Evolutionary conservation across 2,329 filamentous ascomycete species (phyloP).

Genomic region (Alternaria solani): DNA sequence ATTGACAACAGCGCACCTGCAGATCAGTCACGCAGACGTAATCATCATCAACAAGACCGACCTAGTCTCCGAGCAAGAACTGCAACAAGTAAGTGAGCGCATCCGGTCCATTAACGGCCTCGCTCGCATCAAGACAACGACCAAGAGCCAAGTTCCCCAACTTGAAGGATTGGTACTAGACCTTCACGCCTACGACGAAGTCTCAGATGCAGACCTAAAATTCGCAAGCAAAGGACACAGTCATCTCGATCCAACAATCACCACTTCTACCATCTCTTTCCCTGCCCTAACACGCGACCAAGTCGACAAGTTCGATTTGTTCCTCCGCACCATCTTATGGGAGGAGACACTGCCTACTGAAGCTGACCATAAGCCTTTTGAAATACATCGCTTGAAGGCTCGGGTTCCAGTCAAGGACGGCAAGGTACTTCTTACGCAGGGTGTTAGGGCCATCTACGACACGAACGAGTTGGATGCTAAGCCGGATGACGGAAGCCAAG

Average conservation of each 20-base stretch:
- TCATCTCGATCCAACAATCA: slow-evolving; percentile 88
- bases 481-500: not conserved
- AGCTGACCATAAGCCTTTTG: slow-evolving; percentile 60
- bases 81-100: slow-evolving; percentile 73
- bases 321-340: slow-evolving; percentile 87
- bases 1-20: slow-evolving; percentile 91
- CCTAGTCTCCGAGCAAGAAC: slow-evolving; percentile 74
- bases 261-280: slow-evolving; percentile 77
- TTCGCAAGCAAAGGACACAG: slow-evolving; percentile 81
- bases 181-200: slow-evolving; percentile 88
- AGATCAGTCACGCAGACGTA: slow-evolving; percentile 96
- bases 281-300: slow-evolving; percentile 66
- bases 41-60: slow-evolving; percentile 95
- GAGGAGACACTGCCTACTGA: slow-evolving; percentile 68
- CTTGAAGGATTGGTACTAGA: slow-evolving; percentile 89
- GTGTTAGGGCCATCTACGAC: slow-evolving; percentile 92
- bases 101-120: slow-evolving; percentile 88
- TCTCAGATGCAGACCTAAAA: slow-evolving; percentile 70
- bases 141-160: slow-evolving; percentile 78
- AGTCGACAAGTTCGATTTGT: slow-evolving; percentile 74
- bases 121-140: slow-evolving; percentile 83
- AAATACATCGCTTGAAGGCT: slow-evolving; percentile 90
- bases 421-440: slow-evolving; percentile 80
- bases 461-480: slow-evolving; percentile 68
- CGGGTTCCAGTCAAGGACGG: slow-evolving; percentile 73